Percentiles rank a stretch among this genome's conserved stretches.
Conservation (phyloP, 257 asterid genomes). For the Thymus quinquecostatus region DNA sequence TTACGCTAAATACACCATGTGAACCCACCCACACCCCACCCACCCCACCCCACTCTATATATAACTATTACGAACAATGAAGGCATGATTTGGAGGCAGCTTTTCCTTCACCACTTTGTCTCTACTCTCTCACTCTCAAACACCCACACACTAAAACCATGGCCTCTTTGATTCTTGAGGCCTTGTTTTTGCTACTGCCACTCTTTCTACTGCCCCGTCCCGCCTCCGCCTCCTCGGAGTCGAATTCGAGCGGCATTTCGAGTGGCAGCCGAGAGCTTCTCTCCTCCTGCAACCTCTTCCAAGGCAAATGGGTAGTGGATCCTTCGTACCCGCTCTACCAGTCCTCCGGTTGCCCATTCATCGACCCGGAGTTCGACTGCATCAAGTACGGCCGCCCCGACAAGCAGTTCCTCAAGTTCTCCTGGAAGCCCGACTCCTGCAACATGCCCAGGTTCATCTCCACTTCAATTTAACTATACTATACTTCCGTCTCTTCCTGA, state of each 20-base stretch:
- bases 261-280: constrained; percentile 26
- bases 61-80: constrained; percentile 27
- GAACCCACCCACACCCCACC: constrained; percentile 15
- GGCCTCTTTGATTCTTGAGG: constrained; percentile 28
- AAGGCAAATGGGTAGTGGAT: constrained; percentile 65
- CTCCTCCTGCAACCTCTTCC: constrained; percentile 59
- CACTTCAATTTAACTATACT: background rate
- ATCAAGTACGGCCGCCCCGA: constrained; percentile 69
- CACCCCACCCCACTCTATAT: background rate
- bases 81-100: constrained; percentile 19
- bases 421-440: constrained; percentile 73
- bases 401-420: constrained; percentile 54
- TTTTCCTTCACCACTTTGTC: constrained; percentile 21
- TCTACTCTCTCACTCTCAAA: constrained; percentile 12
- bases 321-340: constrained; percentile 55
- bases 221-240: constrained; percentile 1
- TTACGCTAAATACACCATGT: constrained; percentile 35
- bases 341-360: constrained; percentile 58
- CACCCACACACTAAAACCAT: background rate
- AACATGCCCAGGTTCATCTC: constrained; percentile 52
- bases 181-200: constrained; percentile 31
- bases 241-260: constrained; percentile 24
- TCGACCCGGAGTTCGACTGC: constrained; percentile 76
- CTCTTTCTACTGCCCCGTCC: background rate
- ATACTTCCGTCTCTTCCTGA: background rate